A percentile compares a stretch with the other conserved stretches of the same genome.
Evolutionary conservation across 768 basidiomycete species (phyloP).

Genomic region (Albatrellus ellisii): DNA sequence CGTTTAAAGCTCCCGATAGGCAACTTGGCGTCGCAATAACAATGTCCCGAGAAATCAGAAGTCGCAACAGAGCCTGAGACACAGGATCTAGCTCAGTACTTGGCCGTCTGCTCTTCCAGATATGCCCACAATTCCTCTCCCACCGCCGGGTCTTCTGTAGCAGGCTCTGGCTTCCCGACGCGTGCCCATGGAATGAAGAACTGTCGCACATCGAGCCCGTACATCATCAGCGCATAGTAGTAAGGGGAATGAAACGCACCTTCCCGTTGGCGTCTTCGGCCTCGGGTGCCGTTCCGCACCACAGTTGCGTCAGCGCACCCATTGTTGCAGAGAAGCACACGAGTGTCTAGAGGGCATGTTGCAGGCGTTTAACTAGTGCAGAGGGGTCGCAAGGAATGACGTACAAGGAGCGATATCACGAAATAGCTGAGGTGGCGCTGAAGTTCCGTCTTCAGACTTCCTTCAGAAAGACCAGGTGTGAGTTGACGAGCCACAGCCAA

Average conservation of each 20-base stretch:
- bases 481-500: background rate
- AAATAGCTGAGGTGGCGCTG: background rate
- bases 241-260: conserved; percentile 18
- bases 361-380: too few relatives aligned
- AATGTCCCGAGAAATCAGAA: too few relatives aligned
- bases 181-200: conserved; percentile 10
- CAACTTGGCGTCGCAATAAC: too few relatives aligned
- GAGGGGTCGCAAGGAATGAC: background rate
- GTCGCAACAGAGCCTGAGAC: too few relatives aligned
- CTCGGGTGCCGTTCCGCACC: conserved; percentile 28
- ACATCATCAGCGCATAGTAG: too few relatives aligned
- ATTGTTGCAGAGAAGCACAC: background rate
- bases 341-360: too few relatives aligned
- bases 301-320: conserved; percentile 31
- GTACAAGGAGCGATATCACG: background rate
- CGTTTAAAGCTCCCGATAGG: too few relatives aligned
- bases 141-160: conserved; percentile 5
- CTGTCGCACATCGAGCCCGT: too few relatives aligned
- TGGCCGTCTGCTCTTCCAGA: conserved; percentile 16
- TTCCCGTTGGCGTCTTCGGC: conserved; percentile 19
- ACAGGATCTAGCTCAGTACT: too few relatives aligned
- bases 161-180: conserved; percentile 2
- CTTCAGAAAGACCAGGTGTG: background rate
- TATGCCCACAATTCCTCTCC: conserved; percentile 15
- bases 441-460: background rate